phyloP scores from a whole-genome alignment of 805 yeast genomes.

The Cyberlindnera mycetangii region DNA sequence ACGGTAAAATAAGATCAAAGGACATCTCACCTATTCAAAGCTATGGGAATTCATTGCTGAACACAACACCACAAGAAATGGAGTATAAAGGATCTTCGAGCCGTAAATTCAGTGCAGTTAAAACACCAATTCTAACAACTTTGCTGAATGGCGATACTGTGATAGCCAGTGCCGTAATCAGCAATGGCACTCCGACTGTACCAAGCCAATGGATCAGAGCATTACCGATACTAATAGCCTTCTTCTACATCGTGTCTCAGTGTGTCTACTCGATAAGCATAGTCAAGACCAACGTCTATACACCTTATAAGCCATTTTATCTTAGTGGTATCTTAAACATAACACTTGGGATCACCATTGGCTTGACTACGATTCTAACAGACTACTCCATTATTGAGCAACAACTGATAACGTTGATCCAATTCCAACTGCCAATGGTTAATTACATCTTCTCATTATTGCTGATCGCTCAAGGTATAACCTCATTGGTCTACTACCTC shows the following conservation, averaged over 20 bases:
- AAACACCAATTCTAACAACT: slow-evolving; percentile 22
- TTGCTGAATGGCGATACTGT: slow-evolving; percentile 16
- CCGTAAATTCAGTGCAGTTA: slow-evolving; percentile 12
- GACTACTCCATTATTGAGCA: background rate
- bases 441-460: slow-evolving; percentile 1
- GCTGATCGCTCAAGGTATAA: slow-evolving; percentile 1
- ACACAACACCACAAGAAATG: no score
- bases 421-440: background rate
- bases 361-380: background rate
- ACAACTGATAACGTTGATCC: slow-evolving; percentile 2
- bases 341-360: slow-evolving; percentile 28
- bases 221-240: slow-evolving; percentile 28
- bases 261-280: slow-evolving; percentile 52
- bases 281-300: slow-evolving; percentile 82
- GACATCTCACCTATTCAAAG: slow-evolving; percentile 14
- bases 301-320: slow-evolving; percentile 90
- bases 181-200: background rate
- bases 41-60: background rate
- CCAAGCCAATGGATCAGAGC: slow-evolving; percentile 4
- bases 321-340: slow-evolving; percentile 45
- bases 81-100: slow-evolving; percentile 3
- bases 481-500: background rate
- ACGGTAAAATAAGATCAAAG: slow-evolving; percentile 8
- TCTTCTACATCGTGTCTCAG: slow-evolving; percentile 28
- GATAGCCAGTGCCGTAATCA: slow-evolving; percentile 2